Evolutionary conservation across 371 early-diverging fungal species (phyloP), one percentile per base, ranked within the genome.

Genomic region (Rhizopus delemar): DNA sequence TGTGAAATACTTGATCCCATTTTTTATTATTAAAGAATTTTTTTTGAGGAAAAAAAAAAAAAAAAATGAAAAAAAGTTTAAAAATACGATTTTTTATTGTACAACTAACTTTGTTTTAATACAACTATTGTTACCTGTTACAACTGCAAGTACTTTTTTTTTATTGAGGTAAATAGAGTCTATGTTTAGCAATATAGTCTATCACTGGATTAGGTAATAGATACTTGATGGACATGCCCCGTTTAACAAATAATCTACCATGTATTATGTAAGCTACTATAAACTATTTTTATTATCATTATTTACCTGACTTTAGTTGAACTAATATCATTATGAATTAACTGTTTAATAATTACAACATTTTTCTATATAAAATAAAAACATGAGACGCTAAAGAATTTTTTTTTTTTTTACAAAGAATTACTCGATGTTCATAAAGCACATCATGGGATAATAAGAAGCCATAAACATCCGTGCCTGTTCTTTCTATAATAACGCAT

Each of bases 241-340:
- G 84, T 65, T 93, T 93, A 54, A 97, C 87, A 75, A 98, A 96
- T 31, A 97, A 75, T 59, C 96, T 92, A 72, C 4, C n/a, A 13
- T 12, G 13, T 31, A 31, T 22, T 1, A 46, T 16, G 12, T 46
- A 28, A 4, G 16, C 8, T 52, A 28, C 15, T 22, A 31, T 36
- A 9, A 22, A 28, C 28, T 12, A 22, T 22, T 8, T 41, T 15
- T 31, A 32, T 22, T 36, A 49, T 3, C 15, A 28, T 16, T 11
- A 29, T 65, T 56, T 84, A 85, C 89, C 91, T 80, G 46, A 97
- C 90, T 73, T 96, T 96, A 9, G 97, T 95, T 3, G 96, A 96
- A 68, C 90, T 90, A 46, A 97, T 96, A 68, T 98, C 98, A 63
- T 97, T 97, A 68, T 95, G 89, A 51, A 98, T 95, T 63, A 94